Percentiles rank a stretch among this genome's conserved stretches.
Evolutionary conservation across 2,329 filamentous ascomycete genomes (phyloP).

Genomic region (Pseudomassariella vexata): DNA sequence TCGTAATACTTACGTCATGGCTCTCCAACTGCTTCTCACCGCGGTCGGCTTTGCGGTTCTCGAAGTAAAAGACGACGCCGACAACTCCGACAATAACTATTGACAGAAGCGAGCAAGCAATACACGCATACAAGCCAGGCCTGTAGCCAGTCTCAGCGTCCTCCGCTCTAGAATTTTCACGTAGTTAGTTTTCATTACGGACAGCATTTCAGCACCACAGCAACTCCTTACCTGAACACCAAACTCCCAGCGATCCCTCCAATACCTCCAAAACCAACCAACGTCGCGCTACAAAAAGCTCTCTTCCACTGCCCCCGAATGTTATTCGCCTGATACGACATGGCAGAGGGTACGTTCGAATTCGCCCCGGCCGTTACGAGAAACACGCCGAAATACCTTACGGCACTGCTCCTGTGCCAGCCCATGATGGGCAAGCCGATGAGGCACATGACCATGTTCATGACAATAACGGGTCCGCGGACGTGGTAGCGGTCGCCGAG

Average conservation of each 20-base stretch:
- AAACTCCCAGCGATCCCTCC: conserved; percentile 70
- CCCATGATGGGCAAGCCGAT: conserved; percentile 70
- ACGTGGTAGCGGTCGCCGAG: conserved; percentile 60
- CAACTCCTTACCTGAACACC: conserved; percentile 45
- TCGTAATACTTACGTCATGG: conserved; percentile 34
- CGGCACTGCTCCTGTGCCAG: conserved; percentile 48
- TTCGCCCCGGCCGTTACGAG: conserved; percentile 71
- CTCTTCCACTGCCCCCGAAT: conserved; percentile 83
- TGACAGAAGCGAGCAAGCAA: conserved; percentile 41
- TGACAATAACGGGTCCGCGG: conserved; percentile 60
- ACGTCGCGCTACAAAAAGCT: conserved; percentile 67
- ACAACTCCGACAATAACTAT: conserved; percentile 37
- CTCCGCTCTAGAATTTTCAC: conserved; percentile 29
- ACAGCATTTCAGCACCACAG: neutral
- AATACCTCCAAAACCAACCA: conserved; percentile 70
- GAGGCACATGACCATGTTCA: conserved; percentile 61
- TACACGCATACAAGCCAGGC: conserved; percentile 50
- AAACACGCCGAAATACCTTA: conserved; percentile 71
- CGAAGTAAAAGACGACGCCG: conserved; percentile 33
- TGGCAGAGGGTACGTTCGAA: conserved; percentile 66
- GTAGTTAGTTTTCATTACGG: neutral
- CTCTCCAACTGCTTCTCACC: conserved; percentile 47
- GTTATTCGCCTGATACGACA: conserved; percentile 83
- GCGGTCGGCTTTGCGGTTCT: conserved; percentile 46
- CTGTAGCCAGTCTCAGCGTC: conserved; percentile 45